These are phyloP conservation scores for Trametes sanguinea DNA, from an alignment of 768 basidiomycete genomes.

Conservation along the genomic window DNA sequence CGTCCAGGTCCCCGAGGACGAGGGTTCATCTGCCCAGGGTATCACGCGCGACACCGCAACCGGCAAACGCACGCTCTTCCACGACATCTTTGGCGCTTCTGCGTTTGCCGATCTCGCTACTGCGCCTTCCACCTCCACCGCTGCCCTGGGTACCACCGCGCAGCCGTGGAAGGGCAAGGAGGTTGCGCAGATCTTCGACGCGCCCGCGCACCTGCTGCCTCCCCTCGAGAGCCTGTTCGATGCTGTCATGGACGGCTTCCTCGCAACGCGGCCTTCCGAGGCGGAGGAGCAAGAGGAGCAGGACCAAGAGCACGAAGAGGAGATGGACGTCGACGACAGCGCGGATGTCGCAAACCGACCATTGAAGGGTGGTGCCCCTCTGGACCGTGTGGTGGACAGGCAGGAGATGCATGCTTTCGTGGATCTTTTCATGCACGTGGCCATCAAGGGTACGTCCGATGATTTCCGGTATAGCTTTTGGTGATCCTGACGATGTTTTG, in stretches of 20 bases:
- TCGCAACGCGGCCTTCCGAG: conserved; percentile 34
- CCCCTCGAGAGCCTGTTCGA: conserved; percentile 74
- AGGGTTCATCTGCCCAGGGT: conserved; percentile 44
- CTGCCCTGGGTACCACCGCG: conserved; percentile 21
- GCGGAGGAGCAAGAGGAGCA: conserved; percentile 12
- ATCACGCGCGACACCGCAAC: conserved; percentile 34
- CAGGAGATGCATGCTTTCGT: conserved; percentile 62
- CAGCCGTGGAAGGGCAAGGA: conserved; percentile 44
- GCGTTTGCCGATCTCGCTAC: conserved; percentile 49
- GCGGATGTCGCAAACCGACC: conserved; percentile 23
- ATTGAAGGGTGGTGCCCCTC: conserved; percentile 26
- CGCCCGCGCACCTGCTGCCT: conserved; percentile 76
- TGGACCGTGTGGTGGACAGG: conserved; percentile 44
- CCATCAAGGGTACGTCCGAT: conserved; percentile 39
- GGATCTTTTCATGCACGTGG: conserved; percentile 61
- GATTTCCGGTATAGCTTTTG: not conserved
- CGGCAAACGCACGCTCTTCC: conserved; percentile 66
- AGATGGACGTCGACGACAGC: conserved; percentile 33
- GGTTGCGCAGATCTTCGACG: conserved; percentile 55
- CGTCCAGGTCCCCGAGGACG: conserved; percentile 42
- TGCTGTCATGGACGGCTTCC: conserved; percentile 54
- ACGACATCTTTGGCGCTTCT: conserved; percentile 87
- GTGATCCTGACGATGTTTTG: not conserved
- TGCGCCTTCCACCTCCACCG: conserved; percentile 22
- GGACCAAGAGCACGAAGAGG: conserved; percentile 21